phyloP scores from a whole-genome alignment of 192 early-diverging fungal species.

The Coemansia sp. region DNA sequence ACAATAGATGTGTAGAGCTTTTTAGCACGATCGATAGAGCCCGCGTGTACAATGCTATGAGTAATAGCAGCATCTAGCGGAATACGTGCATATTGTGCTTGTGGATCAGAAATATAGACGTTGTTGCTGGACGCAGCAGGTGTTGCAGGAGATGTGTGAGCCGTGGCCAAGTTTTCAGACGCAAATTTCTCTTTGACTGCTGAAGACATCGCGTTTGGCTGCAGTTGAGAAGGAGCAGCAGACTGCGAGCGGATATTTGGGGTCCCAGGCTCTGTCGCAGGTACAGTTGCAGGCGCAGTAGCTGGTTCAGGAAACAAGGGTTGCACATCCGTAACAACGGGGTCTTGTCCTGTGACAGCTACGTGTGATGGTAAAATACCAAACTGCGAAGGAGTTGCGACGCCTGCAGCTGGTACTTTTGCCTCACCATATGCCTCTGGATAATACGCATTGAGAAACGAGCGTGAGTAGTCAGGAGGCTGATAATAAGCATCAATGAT shows the following conservation, averaged over 20 bases:
- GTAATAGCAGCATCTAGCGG: conserved; percentile 70
- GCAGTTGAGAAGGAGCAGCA: not conserved
- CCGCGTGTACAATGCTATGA: conserved; percentile 63
- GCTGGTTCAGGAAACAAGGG: conserved; percentile 14
- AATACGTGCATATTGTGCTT: conserved; percentile 39
- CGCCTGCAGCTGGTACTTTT: not conserved
- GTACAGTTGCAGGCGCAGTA: conserved; percentile 28
- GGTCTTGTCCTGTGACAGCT: conserved; percentile 6
- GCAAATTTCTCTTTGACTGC: conserved; percentile 9
- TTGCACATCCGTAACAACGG: not conserved
- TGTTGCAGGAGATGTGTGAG: conserved; percentile 14
- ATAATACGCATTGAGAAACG: conserved; percentile 19
- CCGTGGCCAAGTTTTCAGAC: not conserved
- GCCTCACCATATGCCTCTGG: conserved; percentile 16
- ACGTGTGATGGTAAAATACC: conserved; percentile 32
- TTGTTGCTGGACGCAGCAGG: conserved; percentile 10
- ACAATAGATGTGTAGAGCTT: conserved; percentile 77
- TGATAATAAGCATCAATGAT: conserved; percentile 40
- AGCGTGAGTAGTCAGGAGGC: conserved; percentile 33
- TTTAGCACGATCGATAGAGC: conserved; percentile 68
- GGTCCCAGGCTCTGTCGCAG: conserved; percentile 20
- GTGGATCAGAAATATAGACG: conserved; percentile 29
- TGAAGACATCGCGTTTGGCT: not conserved
- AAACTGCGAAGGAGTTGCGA: conserved; percentile 36
- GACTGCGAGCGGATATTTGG: conserved; percentile 18